A percentile compares a stretch with the other conserved stretches of the same genome.
phyloP scores from a whole-genome alignment of 1,139 yeast genomes.

The Casaregolazyma lundiana region DNA sequence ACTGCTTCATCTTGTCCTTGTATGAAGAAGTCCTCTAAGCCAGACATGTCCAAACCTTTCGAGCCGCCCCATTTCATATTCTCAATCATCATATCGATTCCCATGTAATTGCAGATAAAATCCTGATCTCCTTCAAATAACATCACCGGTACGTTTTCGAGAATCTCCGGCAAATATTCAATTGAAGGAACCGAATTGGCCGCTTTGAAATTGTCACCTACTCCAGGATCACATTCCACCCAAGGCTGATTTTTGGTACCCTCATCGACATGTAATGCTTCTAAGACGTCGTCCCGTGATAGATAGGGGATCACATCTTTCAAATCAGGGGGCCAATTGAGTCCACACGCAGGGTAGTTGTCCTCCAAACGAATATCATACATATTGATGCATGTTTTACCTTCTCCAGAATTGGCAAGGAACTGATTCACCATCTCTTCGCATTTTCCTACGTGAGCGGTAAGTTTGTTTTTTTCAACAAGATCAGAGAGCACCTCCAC shows the following conservation, averaged over 20 bases:
- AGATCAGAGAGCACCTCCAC: slow-evolving; percentile 29
- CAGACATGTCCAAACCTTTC: slow-evolving; percentile 35
- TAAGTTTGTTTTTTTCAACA: slow-evolving; percentile 24
- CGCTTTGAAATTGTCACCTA: slow-evolving; percentile 50
- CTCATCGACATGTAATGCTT: slow-evolving; percentile 42
- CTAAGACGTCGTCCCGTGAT: slow-evolving; percentile 49
- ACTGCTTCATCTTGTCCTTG: slow-evolving; percentile 21
- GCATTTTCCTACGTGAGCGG: slow-evolving; percentile 28
- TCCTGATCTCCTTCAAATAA: slow-evolving; percentile 88
- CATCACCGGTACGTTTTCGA: slow-evolving; percentile 55
- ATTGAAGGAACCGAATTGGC: slow-evolving; percentile 56
- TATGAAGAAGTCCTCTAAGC: slow-evolving; percentile 24
- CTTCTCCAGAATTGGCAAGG: slow-evolving; percentile 20
- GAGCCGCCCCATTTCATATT: slow-evolving; percentile 65
- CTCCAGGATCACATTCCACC: slow-evolving; percentile 71
- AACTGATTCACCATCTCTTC: slow-evolving; percentile 27
- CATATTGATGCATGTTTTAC: slow-evolving; percentile 61
- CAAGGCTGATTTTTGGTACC: slow-evolving; percentile 45
- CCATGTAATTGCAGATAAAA: slow-evolving; percentile 77
- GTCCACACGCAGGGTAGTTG: slow-evolving; percentile 80
- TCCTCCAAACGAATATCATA: slow-evolving; percentile 74
- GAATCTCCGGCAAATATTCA: slow-evolving; percentile 57
- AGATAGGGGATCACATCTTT: slow-evolving; percentile 57
- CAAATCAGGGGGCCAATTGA: slow-evolving; percentile 89
- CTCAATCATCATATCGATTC: slow-evolving; percentile 63